Evolutionary conservation across 1,139 yeast species (phyloP), one percentile per base, ranked within the genome.

Genomic region (Meyerozyma elateridarum): DNA sequence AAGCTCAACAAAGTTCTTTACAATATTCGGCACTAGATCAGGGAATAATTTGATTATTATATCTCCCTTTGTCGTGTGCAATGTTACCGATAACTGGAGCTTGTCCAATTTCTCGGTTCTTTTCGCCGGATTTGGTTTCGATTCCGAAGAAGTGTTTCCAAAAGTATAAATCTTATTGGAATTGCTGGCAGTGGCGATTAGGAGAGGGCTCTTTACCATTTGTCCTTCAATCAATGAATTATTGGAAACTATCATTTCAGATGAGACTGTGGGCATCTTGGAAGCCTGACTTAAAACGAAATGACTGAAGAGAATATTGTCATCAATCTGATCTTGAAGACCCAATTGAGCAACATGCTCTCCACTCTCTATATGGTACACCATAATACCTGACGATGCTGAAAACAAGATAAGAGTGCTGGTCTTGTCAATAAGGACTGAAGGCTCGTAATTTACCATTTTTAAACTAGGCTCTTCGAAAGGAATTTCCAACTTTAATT

Each of bases 61-160:
- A 42, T 71, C 76, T 4, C 77, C 77, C 14, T 57, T 30, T 1
- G 70, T 58, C 1, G 77, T 71, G 40, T 71, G 75, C 9, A 71
- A 40, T 1, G 56, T 49, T 2, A 45, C 59, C 21, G 44, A 32
- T n/a, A n/a, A n/a, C n/a, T n/a, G n/a, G n/a, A n/a, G n/a, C n/a
- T n/a, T n/a, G n/a, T n/a, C n/a, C n/a, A n/a, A n/a, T n/a, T n/a
- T n/a, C n/a, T n/a, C n/a, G n/a, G n/a, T n/a, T n/a, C n/a, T n/a
- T n/a, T n/a, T n/a, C n/a, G n/a, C n/a, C 46, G 36, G 22, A 16
- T 17, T 6, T 4, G 16, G 12, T 4, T 21, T 14, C 8, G 16
- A 8, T 4, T 24, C 8, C 8, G 18, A 25, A n/a, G 12, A 17
- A 1, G 24, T 15, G 9, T 22, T 30, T 3, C 36, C 30, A 29